Evolutionary conservation across 164 flowering plant species (phyloP).

Genomic region (Euptelea pleiosperma): DNA sequence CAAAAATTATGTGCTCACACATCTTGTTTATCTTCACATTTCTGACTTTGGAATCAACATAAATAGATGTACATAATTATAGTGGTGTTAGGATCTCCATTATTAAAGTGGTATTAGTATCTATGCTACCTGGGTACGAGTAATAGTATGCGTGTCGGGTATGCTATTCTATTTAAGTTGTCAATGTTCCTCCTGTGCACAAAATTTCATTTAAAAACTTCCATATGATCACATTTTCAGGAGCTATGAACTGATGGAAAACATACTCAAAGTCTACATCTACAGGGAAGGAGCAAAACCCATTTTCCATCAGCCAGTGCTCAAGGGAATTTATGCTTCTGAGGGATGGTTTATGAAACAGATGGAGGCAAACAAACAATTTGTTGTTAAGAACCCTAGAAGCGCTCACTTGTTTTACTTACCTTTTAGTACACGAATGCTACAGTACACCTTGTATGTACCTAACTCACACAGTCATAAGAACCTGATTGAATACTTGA

Average conservation of each 20-base stretch:
- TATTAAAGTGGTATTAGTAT: too few relatives aligned
- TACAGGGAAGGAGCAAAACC: constrained; percentile 16
- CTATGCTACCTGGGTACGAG: too few relatives aligned
- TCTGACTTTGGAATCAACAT: too few relatives aligned
- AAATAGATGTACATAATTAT: too few relatives aligned
- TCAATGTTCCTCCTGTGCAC: neutral
- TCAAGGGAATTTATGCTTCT: constrained; percentile 48
- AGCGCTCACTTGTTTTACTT: constrained; percentile 24
- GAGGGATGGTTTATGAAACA: constrained; percentile 18
- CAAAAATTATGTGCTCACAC: too few relatives aligned
- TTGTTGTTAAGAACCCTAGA: constrained; percentile 16
- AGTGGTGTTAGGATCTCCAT: too few relatives aligned
- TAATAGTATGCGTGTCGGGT: too few relatives aligned
- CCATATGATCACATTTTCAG: constrained; percentile 13
- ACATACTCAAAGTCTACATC: constrained; percentile 8
- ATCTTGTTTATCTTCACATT: too few relatives aligned
- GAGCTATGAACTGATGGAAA: constrained; percentile 17
- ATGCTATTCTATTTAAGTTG: too few relatives aligned
- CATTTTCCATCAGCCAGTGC: constrained; percentile 13
- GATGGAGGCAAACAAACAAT: constrained; percentile 18
- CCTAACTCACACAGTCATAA: constrained; percentile 11
- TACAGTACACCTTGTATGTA: constrained; percentile 9
- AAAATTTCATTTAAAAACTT: neutral
- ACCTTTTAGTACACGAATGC: constrained; percentile 28
- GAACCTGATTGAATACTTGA: constrained; percentile 19